Conservation (phyloP, 208 protist species). For the Leishmania major region DNA sequence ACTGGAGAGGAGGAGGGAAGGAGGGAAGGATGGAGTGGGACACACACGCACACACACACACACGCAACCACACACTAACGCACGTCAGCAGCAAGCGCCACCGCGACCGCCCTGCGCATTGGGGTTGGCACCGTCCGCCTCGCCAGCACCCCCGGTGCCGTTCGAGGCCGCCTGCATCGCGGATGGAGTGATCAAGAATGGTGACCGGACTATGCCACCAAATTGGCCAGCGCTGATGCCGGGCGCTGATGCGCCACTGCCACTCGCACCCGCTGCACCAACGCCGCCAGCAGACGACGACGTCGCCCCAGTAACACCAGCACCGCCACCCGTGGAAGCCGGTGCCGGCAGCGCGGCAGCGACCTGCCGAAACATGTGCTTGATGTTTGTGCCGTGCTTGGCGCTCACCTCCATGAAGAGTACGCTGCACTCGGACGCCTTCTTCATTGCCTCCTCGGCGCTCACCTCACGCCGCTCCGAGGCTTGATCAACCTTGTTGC, state of each 20-base stretch:
- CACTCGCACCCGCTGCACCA: neutral
- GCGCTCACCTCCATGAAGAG: constrained; percentile 97
- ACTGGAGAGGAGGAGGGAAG: neutral
- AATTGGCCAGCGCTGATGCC: constrained; percentile 15
- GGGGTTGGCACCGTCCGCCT: neutral
- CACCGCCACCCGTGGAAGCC: neutral
- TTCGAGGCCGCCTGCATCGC: constrained; percentile 19
- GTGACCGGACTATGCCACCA: constrained; percentile 23
- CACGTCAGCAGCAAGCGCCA: constrained; percentile 20
- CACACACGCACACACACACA: neutral
- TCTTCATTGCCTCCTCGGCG: constrained; percentile 58
- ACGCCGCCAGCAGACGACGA: neutral
- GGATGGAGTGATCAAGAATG: constrained; percentile 26
- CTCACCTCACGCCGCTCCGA: constrained; percentile 72
- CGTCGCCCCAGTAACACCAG: neutral
- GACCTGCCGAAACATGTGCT: constrained; percentile 77
- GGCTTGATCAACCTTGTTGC: constrained; percentile 97
- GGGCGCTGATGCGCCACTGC: neutral
- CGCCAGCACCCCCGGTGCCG: neutral
- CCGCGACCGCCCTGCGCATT: constrained; percentile 2
- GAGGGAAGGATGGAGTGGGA: neutral
- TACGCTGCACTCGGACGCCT: constrained; percentile 90
- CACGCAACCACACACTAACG: neutral
- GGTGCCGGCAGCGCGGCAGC: constrained; percentile 52
- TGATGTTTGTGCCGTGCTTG: constrained; percentile 82